A percentile compares a stretch with the other conserved stretches of the same genome.
Conservation (phyloP, 2,329 filamentous ascomycete species). For the Hirsutella thompsonii region DNA sequence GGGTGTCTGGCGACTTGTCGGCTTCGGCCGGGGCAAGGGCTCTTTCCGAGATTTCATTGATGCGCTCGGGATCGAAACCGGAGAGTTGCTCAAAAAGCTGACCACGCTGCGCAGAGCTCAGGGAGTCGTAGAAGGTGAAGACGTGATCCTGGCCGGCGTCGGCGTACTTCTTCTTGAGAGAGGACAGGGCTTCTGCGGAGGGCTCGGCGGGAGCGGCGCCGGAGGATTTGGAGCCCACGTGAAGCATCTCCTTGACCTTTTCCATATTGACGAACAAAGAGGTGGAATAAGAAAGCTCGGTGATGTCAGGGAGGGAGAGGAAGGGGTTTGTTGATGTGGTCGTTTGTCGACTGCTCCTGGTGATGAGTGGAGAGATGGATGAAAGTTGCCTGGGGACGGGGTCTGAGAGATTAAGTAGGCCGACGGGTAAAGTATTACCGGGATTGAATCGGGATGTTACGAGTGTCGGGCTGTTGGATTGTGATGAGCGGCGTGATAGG, state of each 20-base stretch:
- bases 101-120: conserved; percentile 61
- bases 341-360: too few species aligned
- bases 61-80: conserved; percentile 69
- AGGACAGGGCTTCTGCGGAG: conserved; percentile 50
- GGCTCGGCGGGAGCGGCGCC: conserved; percentile 34
- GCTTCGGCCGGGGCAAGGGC: conserved; percentile 67
- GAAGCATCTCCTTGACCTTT: conserved; percentile 28
- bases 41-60: conserved; percentile 75
- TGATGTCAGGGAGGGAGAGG: background rate
- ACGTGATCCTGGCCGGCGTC: conserved; percentile 71
- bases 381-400: too few species aligned
- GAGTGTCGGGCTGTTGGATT: too few species aligned
- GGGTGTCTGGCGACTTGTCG: conserved; percentile 38
- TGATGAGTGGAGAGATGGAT: too few species aligned
- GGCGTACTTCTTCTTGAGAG: conserved; percentile 59
- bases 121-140: conserved; percentile 70
- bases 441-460: too few species aligned
- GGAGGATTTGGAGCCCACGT: conserved; percentile 19
- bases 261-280: conserved; percentile 21
- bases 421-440: too few species aligned
- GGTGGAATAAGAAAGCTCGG: background rate
- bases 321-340: too few species aligned
- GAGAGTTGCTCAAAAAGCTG: conserved; percentile 70
- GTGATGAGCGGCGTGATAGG: too few species aligned
- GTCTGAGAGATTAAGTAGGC: too few species aligned